These are phyloP conservation scores for Aurantiochytrium sp. DNA, from an alignment of 108 stramenopile genomes.

Conservation along the genomic window DNA sequence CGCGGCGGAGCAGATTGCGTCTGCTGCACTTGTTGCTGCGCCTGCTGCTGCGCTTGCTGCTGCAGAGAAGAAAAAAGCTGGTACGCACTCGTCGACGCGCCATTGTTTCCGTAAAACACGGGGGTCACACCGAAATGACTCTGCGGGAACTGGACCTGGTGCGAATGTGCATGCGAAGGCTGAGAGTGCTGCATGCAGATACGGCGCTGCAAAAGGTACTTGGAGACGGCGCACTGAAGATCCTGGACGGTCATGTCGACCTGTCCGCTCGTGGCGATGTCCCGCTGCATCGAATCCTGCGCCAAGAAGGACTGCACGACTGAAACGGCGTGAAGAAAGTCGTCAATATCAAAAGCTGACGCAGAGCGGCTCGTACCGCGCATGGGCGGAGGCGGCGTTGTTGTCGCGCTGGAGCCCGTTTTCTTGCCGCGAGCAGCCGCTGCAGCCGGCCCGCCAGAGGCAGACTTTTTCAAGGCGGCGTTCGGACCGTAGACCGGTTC, in stretches of 20 bases:
- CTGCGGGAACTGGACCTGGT: not conserved
- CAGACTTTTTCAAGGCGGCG: not conserved
- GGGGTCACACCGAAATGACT: not conserved
- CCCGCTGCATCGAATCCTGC: not conserved
- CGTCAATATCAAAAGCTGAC: not conserved
- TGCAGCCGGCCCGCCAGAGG: not conserved
- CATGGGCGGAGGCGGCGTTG: not conserved
- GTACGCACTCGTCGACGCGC: not conserved
- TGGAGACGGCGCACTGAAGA: not conserved
- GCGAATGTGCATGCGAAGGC: not conserved
- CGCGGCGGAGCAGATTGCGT: not conserved
- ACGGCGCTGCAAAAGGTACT: constrained; percentile 1
- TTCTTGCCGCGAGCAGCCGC: not conserved
- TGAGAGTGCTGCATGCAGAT: not conserved
- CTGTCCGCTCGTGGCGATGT: not conserved
- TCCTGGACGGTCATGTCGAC: constrained; percentile 6
- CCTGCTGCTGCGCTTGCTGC: not conserved
- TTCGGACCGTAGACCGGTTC: not conserved
- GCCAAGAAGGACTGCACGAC: not conserved
- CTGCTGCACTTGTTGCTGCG: no score
- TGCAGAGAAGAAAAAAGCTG: not conserved
- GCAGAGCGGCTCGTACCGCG: not conserved
- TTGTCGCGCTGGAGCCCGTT: no score
- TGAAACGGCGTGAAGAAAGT: not conserved
- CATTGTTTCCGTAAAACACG: not conserved